These are phyloP conservation scores for Chaetomiaceae sp. DNA, from an alignment of 2,329 filamentous ascomycete genomes.

Conservation along the genomic window DNA sequence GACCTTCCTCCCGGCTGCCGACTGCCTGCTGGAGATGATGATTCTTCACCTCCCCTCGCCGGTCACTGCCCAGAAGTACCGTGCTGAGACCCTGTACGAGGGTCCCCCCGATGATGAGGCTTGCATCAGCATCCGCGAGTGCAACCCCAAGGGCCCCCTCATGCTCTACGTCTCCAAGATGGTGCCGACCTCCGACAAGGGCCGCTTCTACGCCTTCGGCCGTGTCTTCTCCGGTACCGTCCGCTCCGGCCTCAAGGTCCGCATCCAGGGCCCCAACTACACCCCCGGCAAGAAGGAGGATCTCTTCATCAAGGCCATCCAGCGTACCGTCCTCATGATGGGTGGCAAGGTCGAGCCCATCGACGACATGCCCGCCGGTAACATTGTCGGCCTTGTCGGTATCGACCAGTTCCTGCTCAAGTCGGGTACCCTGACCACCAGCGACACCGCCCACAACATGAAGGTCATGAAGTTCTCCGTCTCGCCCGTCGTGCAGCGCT, in stretches of 20 bases:
- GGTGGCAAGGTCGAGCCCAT: slow-evolving; percentile 98
- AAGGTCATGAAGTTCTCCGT: slow-evolving; percentile 99
- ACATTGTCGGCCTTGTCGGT: slow-evolving; percentile 99
- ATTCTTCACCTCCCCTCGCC: slow-evolving; percentile 98
- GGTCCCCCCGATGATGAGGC: slow-evolving; percentile 89
- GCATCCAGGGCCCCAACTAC: slow-evolving; percentile 99
- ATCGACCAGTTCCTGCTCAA: slow-evolving; percentile 99
- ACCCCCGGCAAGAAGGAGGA: slow-evolving; percentile 97
- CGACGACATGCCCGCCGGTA: slow-evolving; percentile 97
- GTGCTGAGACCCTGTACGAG: slow-evolving; percentile 98
- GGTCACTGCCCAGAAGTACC: slow-evolving; percentile 93
- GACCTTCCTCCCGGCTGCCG: slow-evolving; percentile 96
- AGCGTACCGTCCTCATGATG: slow-evolving; percentile 99
- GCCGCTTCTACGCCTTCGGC: slow-evolving; percentile 99
- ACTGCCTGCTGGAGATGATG: slow-evolving; percentile 99
- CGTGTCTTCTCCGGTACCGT: slow-evolving; percentile 99
- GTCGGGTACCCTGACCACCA: slow-evolving; percentile 98
- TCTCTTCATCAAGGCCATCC: slow-evolving; percentile 97
- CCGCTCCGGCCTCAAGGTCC: slow-evolving; percentile 96
- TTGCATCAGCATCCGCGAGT: slow-evolving; percentile 96
- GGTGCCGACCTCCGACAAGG: slow-evolving; percentile 99
- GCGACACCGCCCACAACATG: slow-evolving; percentile 97
- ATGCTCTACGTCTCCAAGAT: slow-evolving; percentile 99
- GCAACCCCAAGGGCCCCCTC: slow-evolving; percentile 94
- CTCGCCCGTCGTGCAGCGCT: slow-evolving; percentile 95